Percentiles rank a stretch among this genome's conserved stretches.
Evolutionary conservation across 306 rosid species (phyloP).

Genomic region (Nissolia schottii): DNA sequence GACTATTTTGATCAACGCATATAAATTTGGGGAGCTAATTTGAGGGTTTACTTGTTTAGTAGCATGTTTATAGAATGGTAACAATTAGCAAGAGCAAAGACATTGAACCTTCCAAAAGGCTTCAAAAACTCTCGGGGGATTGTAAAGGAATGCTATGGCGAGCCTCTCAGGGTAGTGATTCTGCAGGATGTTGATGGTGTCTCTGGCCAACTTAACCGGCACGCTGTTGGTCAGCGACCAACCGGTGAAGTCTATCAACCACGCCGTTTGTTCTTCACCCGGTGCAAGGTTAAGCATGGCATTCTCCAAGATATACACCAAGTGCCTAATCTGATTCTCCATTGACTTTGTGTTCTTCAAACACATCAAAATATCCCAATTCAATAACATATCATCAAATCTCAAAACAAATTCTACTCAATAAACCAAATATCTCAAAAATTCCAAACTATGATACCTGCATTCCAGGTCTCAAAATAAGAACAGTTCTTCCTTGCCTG

Average conservation of each 20-base stretch:
- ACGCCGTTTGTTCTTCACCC: slow-evolving; percentile 79
- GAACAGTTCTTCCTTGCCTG: slow-evolving; percentile 54
- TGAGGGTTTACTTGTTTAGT: too few relatives aligned
- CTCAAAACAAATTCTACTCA: background rate
- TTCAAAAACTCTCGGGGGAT: slow-evolving; percentile 48
- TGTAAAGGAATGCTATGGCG: slow-evolving; percentile 43
- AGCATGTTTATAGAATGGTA: background rate
- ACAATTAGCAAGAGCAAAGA: background rate
- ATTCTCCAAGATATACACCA: slow-evolving; percentile 78
- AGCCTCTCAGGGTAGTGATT: slow-evolving; percentile 51
- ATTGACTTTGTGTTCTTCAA: slow-evolving; percentile 69
- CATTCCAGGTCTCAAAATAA: slow-evolving; percentile 50
- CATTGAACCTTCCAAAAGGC: slow-evolving; percentile 46
- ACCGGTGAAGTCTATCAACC: slow-evolving; percentile 49
- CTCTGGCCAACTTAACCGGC: slow-evolving; percentile 38
- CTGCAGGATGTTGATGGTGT: slow-evolving; percentile 35
- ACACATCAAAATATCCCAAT: slow-evolving; percentile 24
- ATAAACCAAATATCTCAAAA: background rate
- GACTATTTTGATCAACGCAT: too few relatives aligned
- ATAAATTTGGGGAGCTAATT: too few relatives aligned
- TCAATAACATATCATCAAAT: background rate
- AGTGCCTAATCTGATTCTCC: slow-evolving; percentile 71
- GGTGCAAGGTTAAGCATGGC: slow-evolving; percentile 45
- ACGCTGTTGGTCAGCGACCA: slow-evolving; percentile 43
- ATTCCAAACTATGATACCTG: slow-evolving; percentile 29